phyloP scores from a whole-genome alignment of 257 asterid genomes.

The Sherardia arvensis region DNA sequence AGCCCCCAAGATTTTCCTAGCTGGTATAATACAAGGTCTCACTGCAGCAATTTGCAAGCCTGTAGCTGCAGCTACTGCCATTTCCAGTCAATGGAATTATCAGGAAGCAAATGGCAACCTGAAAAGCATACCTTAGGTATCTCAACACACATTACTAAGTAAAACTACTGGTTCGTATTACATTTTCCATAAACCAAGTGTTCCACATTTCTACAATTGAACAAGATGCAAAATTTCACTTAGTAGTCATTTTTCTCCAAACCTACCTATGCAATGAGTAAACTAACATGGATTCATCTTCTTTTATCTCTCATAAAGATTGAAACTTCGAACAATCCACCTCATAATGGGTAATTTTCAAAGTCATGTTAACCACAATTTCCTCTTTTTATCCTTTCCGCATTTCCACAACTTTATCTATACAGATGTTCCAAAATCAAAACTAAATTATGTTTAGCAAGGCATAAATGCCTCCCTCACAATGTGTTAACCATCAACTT shows the following conservation, averaged over 20 bases:
- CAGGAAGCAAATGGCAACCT: slow-evolving; percentile 16
- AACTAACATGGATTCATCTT: neutral
- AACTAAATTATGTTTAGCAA: neutral
- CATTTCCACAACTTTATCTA: neutral
- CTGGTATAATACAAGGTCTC: slow-evolving; percentile 40
- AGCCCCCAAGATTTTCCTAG: slow-evolving; percentile 24
- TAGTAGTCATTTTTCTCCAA: neutral
- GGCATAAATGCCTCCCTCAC: neutral
- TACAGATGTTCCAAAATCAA: neutral
- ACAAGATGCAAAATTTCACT: neutral
- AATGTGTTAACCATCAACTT: neutral
- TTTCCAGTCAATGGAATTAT: slow-evolving; percentile 18
- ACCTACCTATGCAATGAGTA: neutral
- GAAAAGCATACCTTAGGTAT: slow-evolving; percentile 6
- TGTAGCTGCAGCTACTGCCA: slow-evolving; percentile 67
- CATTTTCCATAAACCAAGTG: neutral
- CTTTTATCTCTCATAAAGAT: neutral
- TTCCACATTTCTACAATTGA: neutral
- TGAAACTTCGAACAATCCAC: neutral
- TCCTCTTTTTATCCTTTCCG: neutral
- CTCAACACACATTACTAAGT: neutral
- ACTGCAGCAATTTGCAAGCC: slow-evolving; percentile 48
- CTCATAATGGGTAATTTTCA: too few relatives aligned
- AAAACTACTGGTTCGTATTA: neutral
- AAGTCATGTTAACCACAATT: neutral